Evolutionary conservation across 2,329 filamentous ascomycete genomes (phyloP).

Genomic region (Coccinonectria pachysandricola): DNA sequence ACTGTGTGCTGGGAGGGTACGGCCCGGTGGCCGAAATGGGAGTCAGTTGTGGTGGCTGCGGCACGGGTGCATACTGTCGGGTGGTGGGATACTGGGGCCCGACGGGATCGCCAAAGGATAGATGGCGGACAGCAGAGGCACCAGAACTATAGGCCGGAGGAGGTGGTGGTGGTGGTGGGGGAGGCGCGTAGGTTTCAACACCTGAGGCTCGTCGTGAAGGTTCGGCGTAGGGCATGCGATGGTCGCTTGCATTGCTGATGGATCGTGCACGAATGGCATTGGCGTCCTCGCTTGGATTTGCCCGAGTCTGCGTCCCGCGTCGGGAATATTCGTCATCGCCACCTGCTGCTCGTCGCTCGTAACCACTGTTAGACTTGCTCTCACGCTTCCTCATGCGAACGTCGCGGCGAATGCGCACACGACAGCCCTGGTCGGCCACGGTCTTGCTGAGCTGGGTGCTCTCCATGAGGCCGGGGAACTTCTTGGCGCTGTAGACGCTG

Average conservation of each 20-base stretch:
- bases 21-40: slow-evolving; percentile 25
- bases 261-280: slow-evolving; percentile 42
- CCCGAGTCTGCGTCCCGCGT: slow-evolving; percentile 26
- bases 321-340: slow-evolving; percentile 48
- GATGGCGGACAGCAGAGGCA: slow-evolving; percentile 20
- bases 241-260: slow-evolving; percentile 47
- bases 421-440: slow-evolving; percentile 92
- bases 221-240: slow-evolving; percentile 33
- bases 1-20: slow-evolving; percentile 27
- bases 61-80: slow-evolving; percentile 25
- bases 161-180: slow-evolving; percentile 25
- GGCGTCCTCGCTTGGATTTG: slow-evolving; percentile 22
- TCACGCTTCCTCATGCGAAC: slow-evolving; percentile 83
- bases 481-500: slow-evolving; percentile 91
- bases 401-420: slow-evolving; percentile 89
- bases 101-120: slow-evolving; percentile 25
- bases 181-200: slow-evolving; percentile 31
- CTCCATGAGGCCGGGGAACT: slow-evolving; percentile 87
- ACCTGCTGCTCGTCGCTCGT: slow-evolving; percentile 44
- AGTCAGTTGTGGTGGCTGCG: slow-evolving; percentile 25
- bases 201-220: slow-evolving; percentile 36
- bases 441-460: slow-evolving; percentile 82
- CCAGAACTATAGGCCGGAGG: slow-evolving; percentile 25
- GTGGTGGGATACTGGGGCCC: slow-evolving; percentile 25
- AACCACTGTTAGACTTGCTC: slow-evolving; percentile 46